phyloP scores from a whole-genome alignment of 306 rosid species.

The Cucumis melo region DNA sequence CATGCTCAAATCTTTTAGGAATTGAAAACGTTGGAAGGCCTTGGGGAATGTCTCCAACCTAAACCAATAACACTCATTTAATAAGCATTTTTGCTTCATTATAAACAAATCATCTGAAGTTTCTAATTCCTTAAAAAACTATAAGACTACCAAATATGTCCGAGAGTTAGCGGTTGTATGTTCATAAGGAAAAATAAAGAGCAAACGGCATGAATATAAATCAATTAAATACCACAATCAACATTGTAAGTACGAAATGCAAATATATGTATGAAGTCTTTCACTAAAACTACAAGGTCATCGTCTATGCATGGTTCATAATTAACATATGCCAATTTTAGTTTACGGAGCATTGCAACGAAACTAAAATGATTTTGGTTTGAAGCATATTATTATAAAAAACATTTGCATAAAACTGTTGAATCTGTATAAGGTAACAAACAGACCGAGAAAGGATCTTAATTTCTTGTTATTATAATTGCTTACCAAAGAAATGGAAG shows the following conservation, averaged over 20 bases:
- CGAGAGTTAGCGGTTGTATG: background rate
- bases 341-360: background rate
- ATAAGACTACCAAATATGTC: background rate
- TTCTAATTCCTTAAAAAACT: background rate
- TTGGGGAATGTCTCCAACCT: slow-evolving; percentile 96
- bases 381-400: background rate
- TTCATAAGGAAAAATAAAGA: background rate
- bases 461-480: background rate
- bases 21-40: slow-evolving; percentile 83
- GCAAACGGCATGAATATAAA: background rate
- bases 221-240: background rate
- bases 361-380: background rate
- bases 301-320: background rate
- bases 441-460: background rate
- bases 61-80: slow-evolving; percentile 13
- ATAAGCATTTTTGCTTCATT: slow-evolving; percentile 4
- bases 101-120: background rate
- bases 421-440: background rate
- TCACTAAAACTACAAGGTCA: background rate
- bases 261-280: background rate
- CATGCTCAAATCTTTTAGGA: slow-evolving; percentile 62
- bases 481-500: slow-evolving; percentile 81
- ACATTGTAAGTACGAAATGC: background rate
- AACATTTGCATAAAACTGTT: background rate
- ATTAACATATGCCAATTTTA: background rate